A percentile compares a stretch with the other conserved stretches of the same genome.
phyloP scores from a whole-genome alignment of 768 basidiomycete species.

The Aureoboletus auriporus region DNA sequence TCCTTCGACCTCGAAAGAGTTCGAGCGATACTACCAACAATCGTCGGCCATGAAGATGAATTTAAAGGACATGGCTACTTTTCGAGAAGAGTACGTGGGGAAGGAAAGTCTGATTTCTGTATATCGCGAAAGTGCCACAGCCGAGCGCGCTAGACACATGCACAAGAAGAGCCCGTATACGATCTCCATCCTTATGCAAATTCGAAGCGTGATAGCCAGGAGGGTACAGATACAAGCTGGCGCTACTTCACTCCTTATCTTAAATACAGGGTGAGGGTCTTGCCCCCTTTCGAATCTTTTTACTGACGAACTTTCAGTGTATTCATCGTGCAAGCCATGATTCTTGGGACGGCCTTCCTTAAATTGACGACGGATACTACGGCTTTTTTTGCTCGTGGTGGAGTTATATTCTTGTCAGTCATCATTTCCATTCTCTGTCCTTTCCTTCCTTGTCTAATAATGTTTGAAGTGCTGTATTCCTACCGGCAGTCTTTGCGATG shows the following conservation, averaged over 20 bases:
- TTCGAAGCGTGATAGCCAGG: constrained; percentile 43
- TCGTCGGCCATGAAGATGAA: constrained; percentile 42
- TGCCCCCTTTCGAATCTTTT: background rate
- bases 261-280: constrained; percentile 23
- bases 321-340: constrained; percentile 28
- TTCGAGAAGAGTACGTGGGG: constrained; percentile 43
- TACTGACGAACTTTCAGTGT: constrained; percentile 33
- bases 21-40: constrained; percentile 44
- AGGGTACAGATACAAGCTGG: constrained; percentile 45
- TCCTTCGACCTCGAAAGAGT: constrained; percentile 51
- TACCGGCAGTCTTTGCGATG: constrained; percentile 56
- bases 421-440: background rate
- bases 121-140: constrained; percentile 47
- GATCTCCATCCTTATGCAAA: constrained; percentile 45
- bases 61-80: constrained; percentile 44
- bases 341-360: constrained; percentile 43
- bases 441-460: background rate
- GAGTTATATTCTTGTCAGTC: constrained; percentile 76
- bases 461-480: constrained; percentile 46
- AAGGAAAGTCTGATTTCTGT: constrained; percentile 37
- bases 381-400: constrained; percentile 58
- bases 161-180: constrained; percentile 45
- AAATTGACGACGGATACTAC: constrained; percentile 36
- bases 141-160: constrained; percentile 50
- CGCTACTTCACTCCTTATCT: constrained; percentile 32